These are phyloP conservation scores for Prunus fruticosa DNA, from an alignment of 306 rosid species.

Conservation along the genomic window DNA sequence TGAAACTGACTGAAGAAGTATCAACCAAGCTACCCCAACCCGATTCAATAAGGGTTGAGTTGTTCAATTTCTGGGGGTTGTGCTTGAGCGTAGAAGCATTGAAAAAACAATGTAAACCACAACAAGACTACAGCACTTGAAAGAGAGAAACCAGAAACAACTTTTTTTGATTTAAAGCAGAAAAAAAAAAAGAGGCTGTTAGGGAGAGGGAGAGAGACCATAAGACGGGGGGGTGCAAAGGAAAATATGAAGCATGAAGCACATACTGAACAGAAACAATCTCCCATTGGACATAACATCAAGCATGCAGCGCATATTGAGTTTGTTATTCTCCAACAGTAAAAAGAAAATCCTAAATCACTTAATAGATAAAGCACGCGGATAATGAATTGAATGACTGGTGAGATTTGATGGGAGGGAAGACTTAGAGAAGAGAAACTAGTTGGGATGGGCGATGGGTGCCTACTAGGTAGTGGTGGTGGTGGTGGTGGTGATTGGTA, in stretches of 20 bases:
- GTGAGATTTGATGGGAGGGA: too few relatives aligned
- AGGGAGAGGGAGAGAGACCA: too few relatives aligned
- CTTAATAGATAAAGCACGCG: too few relatives aligned
- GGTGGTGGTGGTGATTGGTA: too few relatives aligned
- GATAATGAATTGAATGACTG: too few relatives aligned
- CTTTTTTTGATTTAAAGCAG: neutral
- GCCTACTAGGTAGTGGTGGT: too few relatives aligned
- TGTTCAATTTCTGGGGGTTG: neutral
- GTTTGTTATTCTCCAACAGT: neutral
- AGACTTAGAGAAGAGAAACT: too few relatives aligned
- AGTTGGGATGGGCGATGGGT: too few relatives aligned
- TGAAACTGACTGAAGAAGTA: neutral
- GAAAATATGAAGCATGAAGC: too few relatives aligned
- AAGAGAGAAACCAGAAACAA: neutral
- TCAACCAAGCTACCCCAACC: neutral
- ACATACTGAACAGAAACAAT: too few relatives aligned
- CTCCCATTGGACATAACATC: neutral
- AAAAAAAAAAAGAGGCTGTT: too few relatives aligned
- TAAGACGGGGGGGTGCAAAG: too few relatives aligned
- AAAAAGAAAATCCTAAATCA: neutral
- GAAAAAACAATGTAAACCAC: neutral
- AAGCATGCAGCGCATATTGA: neutral
- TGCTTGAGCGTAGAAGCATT: neutral
- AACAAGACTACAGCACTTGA: neutral
- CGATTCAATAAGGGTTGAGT: neutral